Percentiles rank a stretch among this genome's conserved stretches.
Conservation (phyloP, 192 early-diverging fungal species). For the Entomortierella parvispora region DNA sequence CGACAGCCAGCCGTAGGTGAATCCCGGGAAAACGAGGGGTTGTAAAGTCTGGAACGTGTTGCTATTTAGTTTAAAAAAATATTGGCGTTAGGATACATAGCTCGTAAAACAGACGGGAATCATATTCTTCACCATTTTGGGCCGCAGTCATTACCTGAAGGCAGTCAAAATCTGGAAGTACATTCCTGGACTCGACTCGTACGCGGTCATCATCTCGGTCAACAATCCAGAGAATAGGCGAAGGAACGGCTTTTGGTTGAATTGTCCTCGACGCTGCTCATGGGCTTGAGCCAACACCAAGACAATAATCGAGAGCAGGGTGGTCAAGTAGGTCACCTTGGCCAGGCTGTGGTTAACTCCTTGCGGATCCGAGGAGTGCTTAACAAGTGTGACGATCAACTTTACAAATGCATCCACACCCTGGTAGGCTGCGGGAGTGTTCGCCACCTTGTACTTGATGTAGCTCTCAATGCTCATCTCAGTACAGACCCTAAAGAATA, state of each 20-base stretch:
- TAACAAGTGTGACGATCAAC: conserved; percentile 83
- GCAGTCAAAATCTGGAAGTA: conserved; percentile 79
- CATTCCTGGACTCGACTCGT: conserved; percentile 71
- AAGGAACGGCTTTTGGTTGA: conserved; percentile 93
- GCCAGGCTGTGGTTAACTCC: conserved; percentile 63
- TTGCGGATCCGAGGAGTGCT: conserved; percentile 72
- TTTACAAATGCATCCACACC: conserved; percentile 94
- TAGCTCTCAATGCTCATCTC: conserved; percentile 86
- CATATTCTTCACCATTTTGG: not conserved
- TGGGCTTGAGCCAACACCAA: conserved; percentile 88
- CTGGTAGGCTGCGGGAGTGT: conserved; percentile 70
- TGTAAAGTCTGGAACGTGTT: conserved; percentile 87
- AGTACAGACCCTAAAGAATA: conserved; percentile 92
- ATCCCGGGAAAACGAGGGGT: conserved; percentile 90
- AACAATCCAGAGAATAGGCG: conserved; percentile 87
- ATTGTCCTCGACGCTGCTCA: conserved; percentile 77
- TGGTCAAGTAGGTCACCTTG: conserved; percentile 76
- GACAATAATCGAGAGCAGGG: conserved; percentile 87
- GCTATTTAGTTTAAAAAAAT: conserved; percentile 19
- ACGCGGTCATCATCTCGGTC: conserved; percentile 76
- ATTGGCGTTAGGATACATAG: not conserved
- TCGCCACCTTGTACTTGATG: conserved; percentile 65
- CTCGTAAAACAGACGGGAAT: not conserved
- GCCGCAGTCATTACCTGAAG: conserved; percentile 62
- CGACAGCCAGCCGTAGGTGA: conserved; percentile 94